These are phyloP conservation scores for Micractinium sp. DNA, from an alignment of 139 green algal genomes.

Conservation along the genomic window DNA sequence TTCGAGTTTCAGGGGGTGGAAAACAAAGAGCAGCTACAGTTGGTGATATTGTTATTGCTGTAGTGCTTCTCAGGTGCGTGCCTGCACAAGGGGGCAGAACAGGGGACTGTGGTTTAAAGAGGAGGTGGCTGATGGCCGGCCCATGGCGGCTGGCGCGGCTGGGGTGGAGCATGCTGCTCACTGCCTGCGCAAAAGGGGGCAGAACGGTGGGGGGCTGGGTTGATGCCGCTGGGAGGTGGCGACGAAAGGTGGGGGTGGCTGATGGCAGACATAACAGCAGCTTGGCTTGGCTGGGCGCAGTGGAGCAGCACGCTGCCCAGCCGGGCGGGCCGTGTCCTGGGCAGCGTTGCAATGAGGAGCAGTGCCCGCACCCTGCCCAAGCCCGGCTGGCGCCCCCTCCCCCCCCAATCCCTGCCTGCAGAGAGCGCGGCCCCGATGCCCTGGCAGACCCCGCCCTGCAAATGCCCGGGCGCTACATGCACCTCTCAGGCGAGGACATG, in stretches of 20 bases:
- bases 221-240: background rate
- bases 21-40: background rate
- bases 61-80: no score
- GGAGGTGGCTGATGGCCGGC: constrained; percentile 44
- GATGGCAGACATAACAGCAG: background rate
- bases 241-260: background rate
- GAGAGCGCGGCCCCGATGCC: constrained; percentile 6
- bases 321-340: background rate
- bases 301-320: background rate
- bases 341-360: no score
- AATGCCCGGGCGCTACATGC: constrained; percentile 41
- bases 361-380: no score
- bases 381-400: background rate
- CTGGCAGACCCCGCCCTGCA: constrained; percentile 1
- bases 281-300: background rate
- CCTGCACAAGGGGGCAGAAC: no score
- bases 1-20: background rate
- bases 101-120: no score
- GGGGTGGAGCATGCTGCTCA: constrained; percentile 30
- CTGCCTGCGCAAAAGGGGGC: background rate
- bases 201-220: background rate
- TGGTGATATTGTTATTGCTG: no score
- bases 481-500: constrained; percentile 32
- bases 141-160: constrained; percentile 34
- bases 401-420: background rate